phyloP scores from a whole-genome alignment of 192 early-diverging fungal genomes.

The Coemansia javaensis region DNA sequence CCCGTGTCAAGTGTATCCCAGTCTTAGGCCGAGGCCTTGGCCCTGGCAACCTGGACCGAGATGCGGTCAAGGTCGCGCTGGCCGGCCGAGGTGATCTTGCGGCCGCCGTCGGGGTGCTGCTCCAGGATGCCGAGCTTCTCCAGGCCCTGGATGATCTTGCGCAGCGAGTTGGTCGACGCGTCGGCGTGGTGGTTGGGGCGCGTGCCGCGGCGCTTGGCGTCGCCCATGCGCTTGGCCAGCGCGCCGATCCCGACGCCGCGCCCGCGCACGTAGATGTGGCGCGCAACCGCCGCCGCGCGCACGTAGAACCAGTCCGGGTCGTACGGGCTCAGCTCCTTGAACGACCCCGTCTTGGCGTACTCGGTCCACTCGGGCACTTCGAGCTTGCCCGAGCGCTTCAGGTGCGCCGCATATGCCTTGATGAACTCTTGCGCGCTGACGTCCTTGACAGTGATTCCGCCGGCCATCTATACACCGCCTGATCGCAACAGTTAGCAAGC shows the following conservation, averaged over 20 bases:
- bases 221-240: slow-evolving; percentile 91
- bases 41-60: slow-evolving; percentile 63
- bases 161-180: slow-evolving; percentile 85
- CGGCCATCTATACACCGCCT: slow-evolving; percentile 52
- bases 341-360: slow-evolving; percentile 94
- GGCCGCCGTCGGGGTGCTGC: slow-evolving; percentile 88
- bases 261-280: slow-evolving; percentile 93
- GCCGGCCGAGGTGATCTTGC: slow-evolving; percentile 90
- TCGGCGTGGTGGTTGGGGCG: slow-evolving; percentile 87
- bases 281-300: slow-evolving; percentile 91
- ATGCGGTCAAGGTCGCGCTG: slow-evolving; percentile 99
- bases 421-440: slow-evolving; percentile 93
- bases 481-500: too few species aligned
- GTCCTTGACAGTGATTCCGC: slow-evolving; percentile 94
- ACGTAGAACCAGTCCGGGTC: slow-evolving; percentile 99
- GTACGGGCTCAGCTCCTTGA: slow-evolving; percentile 97
- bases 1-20: too few species aligned
- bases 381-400: slow-evolving; percentile 98
- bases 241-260: slow-evolving; percentile 89
- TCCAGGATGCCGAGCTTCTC: slow-evolving; percentile 98
- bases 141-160: slow-evolving; percentile 96
- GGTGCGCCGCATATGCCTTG: slow-evolving; percentile 97
- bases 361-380: slow-evolving; percentile 99
- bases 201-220: slow-evolving; percentile 84
- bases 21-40: slow-evolving; percentile 40